Base-by-base conservation (phyloP, 2,329 filamentous ascomycete genomes). In the Cercospora canescens region DNA sequence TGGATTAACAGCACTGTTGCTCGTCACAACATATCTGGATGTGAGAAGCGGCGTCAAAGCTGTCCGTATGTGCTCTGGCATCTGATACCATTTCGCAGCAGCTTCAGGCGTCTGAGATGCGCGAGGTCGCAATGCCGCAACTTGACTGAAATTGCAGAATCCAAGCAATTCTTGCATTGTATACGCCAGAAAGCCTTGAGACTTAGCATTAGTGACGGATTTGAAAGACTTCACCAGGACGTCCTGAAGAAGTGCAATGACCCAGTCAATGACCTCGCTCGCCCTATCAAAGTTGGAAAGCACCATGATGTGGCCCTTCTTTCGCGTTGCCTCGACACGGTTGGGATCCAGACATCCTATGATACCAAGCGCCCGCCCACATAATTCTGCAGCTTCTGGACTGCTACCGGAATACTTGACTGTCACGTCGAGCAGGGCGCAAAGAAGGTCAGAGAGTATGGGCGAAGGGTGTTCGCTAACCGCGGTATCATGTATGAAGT, bases 301-400 rank as follows among this genome's bases (percentile, higher is more conserved):
- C 58, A 98, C 88, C 26, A 98, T 87, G 61, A 97, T 91, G n/a
- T 93, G 90, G 69, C 87, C 89, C 71, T 93, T 90, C 72, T 92
- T 90, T 64, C 91, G 87, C 11, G 91, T 86, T 0, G 88, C 88
- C 74, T 99, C 95, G 1, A 97, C 87, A 66, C 92, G 88, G 74
- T 96, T 97, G 1, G 94, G 90, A 77, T 99, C 96, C 24, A 99
- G 81, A 70, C 94, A 97, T 6, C 96, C 95, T 61, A 99, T 88
- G 21, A 96, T 84, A 0, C 96, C 96, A 41, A 99, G 84, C 70
- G 92, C 95, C 74, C 91, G 88, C 14, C 93, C 91, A 68, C 92
- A 93, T 2, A 96, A 82, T 18, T 87, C 83, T 59, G 89, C 85
- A 62, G 98, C 91, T 12, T 88, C 87, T 7, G 83, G 77, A 48